phyloP scores from a whole-genome alignment of 2,329 filamentous ascomycete species.

The Cercospora nicotianae region DNA sequence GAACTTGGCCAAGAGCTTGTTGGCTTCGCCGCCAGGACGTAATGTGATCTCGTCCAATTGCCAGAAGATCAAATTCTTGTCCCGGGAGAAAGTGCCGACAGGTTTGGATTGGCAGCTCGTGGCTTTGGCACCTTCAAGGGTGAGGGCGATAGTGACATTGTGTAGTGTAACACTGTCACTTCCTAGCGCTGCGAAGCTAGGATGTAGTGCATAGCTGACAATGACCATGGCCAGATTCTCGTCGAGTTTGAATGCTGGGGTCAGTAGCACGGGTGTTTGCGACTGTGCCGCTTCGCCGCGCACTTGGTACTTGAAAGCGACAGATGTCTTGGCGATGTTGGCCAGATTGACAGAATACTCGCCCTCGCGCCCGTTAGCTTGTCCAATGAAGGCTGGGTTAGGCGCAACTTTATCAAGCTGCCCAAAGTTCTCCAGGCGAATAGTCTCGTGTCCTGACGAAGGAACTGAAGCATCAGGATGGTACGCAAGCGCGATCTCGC shows the following conservation, averaged over 20 bases:
- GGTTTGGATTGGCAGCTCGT: conserved; percentile 74
- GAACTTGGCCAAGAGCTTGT: conserved; percentile 82
- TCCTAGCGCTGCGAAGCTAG: conserved; percentile 57
- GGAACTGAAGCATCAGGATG: conserved; percentile 51
- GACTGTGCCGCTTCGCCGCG: conserved; percentile 64
- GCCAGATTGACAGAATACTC: conserved; percentile 76
- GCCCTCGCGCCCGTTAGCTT: conserved; percentile 67
- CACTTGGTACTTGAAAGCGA: conserved; percentile 91
- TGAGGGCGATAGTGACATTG: conserved; percentile 73
- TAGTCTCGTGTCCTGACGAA: conserved; percentile 53
- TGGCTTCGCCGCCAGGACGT: conserved; percentile 56
- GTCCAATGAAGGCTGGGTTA: conserved; percentile 85
- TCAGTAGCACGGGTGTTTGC: conserved; percentile 69
- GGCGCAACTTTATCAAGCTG: conserved; percentile 89
- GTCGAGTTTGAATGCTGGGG: conserved; percentile 78
- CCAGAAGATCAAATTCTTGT: conserved; percentile 78
- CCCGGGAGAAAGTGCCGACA: conserved; percentile 73
- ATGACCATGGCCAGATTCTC: conserved; percentile 83
- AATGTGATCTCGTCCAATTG: conserved; percentile 71
- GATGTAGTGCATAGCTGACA: conserved; percentile 81
- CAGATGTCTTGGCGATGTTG: conserved; percentile 66
- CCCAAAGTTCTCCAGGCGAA: conserved; percentile 84
- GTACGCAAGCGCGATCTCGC: conserved; percentile 86
- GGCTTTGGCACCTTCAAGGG: conserved; percentile 66
- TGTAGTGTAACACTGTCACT: conserved; percentile 58